These are phyloP conservation scores for Heritiera fomes DNA, from an alignment of 345 rosid genomes.

Conservation along the genomic window DNA sequence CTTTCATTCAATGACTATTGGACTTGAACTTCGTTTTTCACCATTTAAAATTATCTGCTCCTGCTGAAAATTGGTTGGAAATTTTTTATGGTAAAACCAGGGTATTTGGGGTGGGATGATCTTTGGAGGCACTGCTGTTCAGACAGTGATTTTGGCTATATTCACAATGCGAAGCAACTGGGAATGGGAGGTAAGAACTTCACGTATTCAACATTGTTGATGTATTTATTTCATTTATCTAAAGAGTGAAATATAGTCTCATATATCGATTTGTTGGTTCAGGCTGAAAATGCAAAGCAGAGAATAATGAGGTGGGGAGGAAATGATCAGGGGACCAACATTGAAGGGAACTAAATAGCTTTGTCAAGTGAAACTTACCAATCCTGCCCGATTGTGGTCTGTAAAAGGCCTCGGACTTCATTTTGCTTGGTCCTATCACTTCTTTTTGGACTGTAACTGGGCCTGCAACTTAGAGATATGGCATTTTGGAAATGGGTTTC, in stretches of 20 bases:
- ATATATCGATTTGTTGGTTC: neutral
- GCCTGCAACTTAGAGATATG: too few relatives aligned
- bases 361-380: neutral
- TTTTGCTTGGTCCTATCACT: too few relatives aligned
- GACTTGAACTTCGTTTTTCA: neutral
- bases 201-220: neutral
- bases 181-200: constrained; percentile 53
- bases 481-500: too few relatives aligned
- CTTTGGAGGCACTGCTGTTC: constrained; percentile 59
- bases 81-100: constrained; percentile 29
- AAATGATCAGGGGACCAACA: constrained; percentile 3
- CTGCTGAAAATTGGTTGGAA: neutral
- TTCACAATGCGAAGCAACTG: constrained; percentile 51
- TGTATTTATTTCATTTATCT: neutral
- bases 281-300: constrained; percentile 40
- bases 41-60: neutral
- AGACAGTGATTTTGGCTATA: constrained; percentile 52
- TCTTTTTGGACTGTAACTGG: too few relatives aligned
- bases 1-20: neutral
- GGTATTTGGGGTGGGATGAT: constrained; percentile 90
- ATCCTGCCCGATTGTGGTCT: too few relatives aligned
- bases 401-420: too few relatives aligned
- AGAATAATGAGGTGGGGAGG: constrained; percentile 31
- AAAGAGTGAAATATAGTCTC: neutral
- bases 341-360: neutral